phyloP scores from a whole-genome alignment of 768 basidiomycete genomes.

The Mycena rosella region DNA sequence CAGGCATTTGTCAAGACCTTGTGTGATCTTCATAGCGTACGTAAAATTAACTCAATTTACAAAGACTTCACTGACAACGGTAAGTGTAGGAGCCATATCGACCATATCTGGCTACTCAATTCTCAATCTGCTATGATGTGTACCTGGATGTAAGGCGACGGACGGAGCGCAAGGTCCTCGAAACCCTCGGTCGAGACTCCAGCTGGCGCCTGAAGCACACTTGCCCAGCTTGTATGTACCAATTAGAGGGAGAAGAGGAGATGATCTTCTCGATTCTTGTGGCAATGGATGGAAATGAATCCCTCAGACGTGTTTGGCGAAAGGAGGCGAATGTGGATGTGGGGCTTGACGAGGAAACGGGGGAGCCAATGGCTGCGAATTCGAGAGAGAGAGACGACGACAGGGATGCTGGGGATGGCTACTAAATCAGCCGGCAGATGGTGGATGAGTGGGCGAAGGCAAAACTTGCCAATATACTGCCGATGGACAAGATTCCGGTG shows the following conservation, averaged over 20 bases:
- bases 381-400: no score
- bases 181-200: no score
- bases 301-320: background rate
- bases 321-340: background rate
- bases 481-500: background rate
- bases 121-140: slow-evolving; percentile 5
- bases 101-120: no score
- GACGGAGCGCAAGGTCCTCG: background rate
- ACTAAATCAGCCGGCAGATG: slow-evolving; percentile 36
- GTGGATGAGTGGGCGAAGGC: slow-evolving; percentile 4
- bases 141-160: background rate
- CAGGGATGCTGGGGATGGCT: background rate
- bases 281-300: slow-evolving; percentile 43
- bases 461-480: background rate
- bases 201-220: slow-evolving; percentile 39
- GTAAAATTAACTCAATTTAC: no score
- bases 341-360: background rate
- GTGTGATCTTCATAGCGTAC: slow-evolving; percentile 10
- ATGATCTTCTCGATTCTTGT: no score
- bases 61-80: no score
- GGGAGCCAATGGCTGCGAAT: background rate
- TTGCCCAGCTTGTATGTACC: slow-evolving; percentile 44
- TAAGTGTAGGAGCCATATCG: no score
- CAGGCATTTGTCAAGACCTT: slow-evolving; percentile 1
- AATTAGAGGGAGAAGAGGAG: slow-evolving; percentile 20